A percentile compares a stretch with the other conserved stretches of the same genome.
These are phyloP conservation scores for Comarum palustre DNA, from an alignment of 306 rosid genomes.

Conservation along the genomic window DNA sequence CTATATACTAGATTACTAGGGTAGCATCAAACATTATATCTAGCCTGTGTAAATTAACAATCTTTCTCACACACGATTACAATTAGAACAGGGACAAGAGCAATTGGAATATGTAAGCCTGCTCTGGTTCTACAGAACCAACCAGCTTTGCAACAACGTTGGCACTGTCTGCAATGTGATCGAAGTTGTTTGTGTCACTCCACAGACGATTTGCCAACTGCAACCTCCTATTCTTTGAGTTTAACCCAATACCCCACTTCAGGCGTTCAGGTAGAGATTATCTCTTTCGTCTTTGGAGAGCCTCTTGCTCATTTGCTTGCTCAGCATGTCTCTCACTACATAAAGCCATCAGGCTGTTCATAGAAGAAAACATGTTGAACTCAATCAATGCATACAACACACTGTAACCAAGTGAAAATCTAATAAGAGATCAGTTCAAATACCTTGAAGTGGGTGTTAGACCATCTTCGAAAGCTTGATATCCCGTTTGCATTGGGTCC, in stretches of 20 bases:
- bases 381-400: neutral
- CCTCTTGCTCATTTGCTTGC: slow-evolving; percentile 68
- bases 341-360: slow-evolving; percentile 51
- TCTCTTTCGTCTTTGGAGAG: slow-evolving; percentile 59
- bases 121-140: slow-evolving; percentile 68
- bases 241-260: slow-evolving; percentile 70
- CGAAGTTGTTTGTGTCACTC: slow-evolving; percentile 51
- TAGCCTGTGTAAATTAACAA: slow-evolving; percentile 28
- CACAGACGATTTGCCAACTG: slow-evolving; percentile 65
- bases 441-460: slow-evolving; percentile 65
- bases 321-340: slow-evolving; percentile 77
- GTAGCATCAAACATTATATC: slow-evolving; percentile 1
- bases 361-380: slow-evolving; percentile 3
- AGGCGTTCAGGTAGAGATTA: slow-evolving; percentile 52
- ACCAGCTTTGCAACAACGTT: slow-evolving; percentile 68
- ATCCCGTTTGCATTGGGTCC: slow-evolving; percentile 65
- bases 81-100: slow-evolving; percentile 19
- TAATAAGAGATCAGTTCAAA: neutral
- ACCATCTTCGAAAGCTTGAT: slow-evolving; percentile 58
- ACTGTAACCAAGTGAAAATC: neutral
- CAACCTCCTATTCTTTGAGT: slow-evolving; percentile 61
- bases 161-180: slow-evolving; percentile 74
- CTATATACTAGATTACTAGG: slow-evolving; percentile 21
- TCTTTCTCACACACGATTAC: slow-evolving; percentile 39
- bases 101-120: slow-evolving; percentile 46